A percentile compares a stretch with the other conserved stretches of the same genome.
Evolutionary conservation across 495 filamentous ascomycete species (phyloP).

Genomic region (Penicillium parvum): DNA sequence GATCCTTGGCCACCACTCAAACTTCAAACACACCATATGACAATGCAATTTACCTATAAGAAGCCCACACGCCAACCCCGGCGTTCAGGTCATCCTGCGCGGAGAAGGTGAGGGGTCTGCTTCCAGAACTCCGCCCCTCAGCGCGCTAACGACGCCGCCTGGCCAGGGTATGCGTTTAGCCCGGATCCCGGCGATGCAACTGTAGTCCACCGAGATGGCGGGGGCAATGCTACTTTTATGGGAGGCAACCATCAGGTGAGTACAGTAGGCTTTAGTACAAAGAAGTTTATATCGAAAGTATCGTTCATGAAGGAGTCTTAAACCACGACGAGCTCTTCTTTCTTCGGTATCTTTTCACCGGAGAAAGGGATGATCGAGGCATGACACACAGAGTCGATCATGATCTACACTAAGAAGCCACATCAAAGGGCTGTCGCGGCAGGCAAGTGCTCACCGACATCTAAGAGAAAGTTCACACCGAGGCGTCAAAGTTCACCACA

Average conservation of each 20-base stretch:
- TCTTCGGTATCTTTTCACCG: too few species aligned
- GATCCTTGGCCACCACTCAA: too few species aligned
- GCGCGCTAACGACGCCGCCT: constrained; percentile 1
- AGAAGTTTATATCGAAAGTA: too few species aligned
- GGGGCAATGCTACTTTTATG: neutral
- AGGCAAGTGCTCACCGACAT: neutral
- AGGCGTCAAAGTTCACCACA: neutral
- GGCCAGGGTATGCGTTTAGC: constrained; percentile 7
- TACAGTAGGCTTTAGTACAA: neutral
- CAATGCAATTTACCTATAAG: too few species aligned
- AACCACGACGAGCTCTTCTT: too few species aligned
- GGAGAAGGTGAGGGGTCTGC: constrained; percentile 11
- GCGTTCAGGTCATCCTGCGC: constrained; percentile 5
- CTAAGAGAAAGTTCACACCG: neutral
- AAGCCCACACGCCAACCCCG: neutral
- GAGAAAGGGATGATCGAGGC: too few species aligned
- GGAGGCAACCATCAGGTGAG: too few species aligned
- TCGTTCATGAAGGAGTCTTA: too few species aligned
- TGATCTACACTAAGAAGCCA: too few species aligned
- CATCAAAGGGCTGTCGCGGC: too few species aligned
- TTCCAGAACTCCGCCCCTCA: constrained; percentile 12
- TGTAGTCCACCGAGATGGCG: neutral
- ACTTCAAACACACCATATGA: too few species aligned
- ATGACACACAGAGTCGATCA: too few species aligned
- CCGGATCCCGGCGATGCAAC: constrained; percentile 9